phyloP scores from a whole-genome alignment of 169 alveolate species.

The Babesia bovis region DNA sequence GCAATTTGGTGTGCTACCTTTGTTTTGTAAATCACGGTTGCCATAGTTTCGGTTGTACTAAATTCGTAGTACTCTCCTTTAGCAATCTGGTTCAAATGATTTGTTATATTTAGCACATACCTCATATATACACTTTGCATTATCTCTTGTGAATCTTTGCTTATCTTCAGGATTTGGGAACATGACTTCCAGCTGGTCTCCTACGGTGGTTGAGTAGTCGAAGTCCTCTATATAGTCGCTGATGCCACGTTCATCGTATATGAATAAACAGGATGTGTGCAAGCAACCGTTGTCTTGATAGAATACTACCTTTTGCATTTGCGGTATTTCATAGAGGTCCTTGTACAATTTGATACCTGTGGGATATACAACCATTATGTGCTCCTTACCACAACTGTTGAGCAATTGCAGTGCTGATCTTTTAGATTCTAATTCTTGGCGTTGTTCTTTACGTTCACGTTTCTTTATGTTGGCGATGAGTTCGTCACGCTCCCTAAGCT shows the following conservation, averaged over 20 bases:
- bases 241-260: constrained; percentile 55
- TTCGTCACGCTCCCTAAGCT: constrained; percentile 20
- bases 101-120: background rate
- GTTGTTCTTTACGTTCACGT: background rate
- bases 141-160: constrained; percentile 20
- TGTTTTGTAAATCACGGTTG: constrained; percentile 38
- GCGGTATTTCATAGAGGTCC: constrained; percentile 47
- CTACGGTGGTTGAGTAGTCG: constrained; percentile 45
- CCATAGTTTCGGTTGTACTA: constrained; percentile 37
- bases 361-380: background rate
- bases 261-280: constrained; percentile 60
- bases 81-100: background rate
- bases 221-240: constrained; percentile 64
- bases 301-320: constrained; percentile 35
- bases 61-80: constrained; percentile 38
- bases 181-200: constrained; percentile 70
- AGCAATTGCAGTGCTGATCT: constrained; percentile 12
- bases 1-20: constrained; percentile 41
- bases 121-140: constrained; percentile 51
- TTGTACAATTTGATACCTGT: constrained; percentile 40
- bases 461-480: background rate
- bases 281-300: constrained; percentile 46
- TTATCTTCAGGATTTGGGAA: constrained; percentile 16
- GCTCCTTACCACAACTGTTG: constrained; percentile 25
- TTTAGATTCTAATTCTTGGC: constrained; percentile 5